A percentile compares a stretch with the other conserved stretches of the same genome.
phyloP scores from a whole-genome alignment of 352 stramenopile genomes.

The Thalassiosira pacifica region DNA sequence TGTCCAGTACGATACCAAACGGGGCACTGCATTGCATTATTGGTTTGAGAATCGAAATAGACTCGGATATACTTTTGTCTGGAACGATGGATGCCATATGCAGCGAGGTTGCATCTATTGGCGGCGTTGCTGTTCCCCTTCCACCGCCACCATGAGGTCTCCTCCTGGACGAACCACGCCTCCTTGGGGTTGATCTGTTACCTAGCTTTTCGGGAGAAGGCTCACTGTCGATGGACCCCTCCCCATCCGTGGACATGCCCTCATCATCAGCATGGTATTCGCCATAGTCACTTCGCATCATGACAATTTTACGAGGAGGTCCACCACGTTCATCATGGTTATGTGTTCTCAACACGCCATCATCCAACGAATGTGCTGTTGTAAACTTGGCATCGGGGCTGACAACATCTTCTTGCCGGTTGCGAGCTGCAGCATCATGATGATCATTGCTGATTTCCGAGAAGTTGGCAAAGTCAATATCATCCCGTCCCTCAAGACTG shows the following conservation, averaged over 20 bases:
- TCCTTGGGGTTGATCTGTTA: constrained; percentile 20
- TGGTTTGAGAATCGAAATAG: constrained; percentile 66
- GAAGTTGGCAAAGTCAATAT: constrained; percentile 26
- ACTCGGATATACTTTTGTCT: constrained; percentile 74
- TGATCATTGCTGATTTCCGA: constrained; percentile 8
- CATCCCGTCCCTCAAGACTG: constrained; percentile 45
- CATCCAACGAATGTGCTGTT: constrained; percentile 1
- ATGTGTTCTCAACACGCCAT: constrained; percentile 14
- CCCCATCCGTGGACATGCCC: constrained; percentile 36
- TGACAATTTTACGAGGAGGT: constrained; percentile 61
- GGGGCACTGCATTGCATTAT: constrained; percentile 71
- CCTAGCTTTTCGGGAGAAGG: constrained; percentile 28
- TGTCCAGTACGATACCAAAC: constrained; percentile 82
- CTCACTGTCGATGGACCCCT: constrained; percentile 53
- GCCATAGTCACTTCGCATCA: constrained; percentile 45
- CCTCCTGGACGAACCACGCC: neutral
- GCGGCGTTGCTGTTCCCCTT: neutral
- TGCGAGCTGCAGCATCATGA: neutral
- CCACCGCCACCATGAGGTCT: constrained; percentile 18
- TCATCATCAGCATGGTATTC: constrained; percentile 47
- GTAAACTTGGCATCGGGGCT: constrained; percentile 25
- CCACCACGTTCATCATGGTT: constrained; percentile 13
- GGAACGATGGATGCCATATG: constrained; percentile 48
- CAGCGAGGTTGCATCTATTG: constrained; percentile 54
- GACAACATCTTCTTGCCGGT: neutral